Evolutionary conservation across 2,329 filamentous ascomycete genomes (phyloP).

Genomic region (Hypoxylon sp.): DNA sequence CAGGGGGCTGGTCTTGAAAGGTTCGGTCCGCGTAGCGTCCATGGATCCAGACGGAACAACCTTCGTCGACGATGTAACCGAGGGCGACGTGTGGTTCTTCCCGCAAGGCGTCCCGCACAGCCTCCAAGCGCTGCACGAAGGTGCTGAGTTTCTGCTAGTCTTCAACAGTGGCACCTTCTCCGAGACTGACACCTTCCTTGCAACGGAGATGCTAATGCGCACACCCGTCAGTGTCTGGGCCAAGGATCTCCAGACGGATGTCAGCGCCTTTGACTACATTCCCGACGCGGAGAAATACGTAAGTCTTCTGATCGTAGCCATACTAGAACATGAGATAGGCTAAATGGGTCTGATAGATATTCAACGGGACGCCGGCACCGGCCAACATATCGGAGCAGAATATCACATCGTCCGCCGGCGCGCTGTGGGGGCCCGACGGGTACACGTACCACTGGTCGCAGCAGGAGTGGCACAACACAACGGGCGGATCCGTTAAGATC

Average conservation of each 20-base stretch:
- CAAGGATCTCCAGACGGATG: constrained; percentile 60
- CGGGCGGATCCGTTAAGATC: constrained; percentile 67
- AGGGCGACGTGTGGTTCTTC: constrained; percentile 64
- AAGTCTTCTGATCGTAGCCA: constrained; percentile 17
- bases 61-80: constrained; percentile 57
- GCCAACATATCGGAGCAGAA: constrained; percentile 56
- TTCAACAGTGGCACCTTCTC: constrained; percentile 67
- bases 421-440: constrained; percentile 48
- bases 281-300: constrained; percentile 57
- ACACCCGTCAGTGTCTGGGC: constrained; percentile 62
- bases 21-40: constrained; percentile 59
- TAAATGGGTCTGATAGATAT: constrained; percentile 49
- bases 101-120: constrained; percentile 59
- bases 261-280: constrained; percentile 57
- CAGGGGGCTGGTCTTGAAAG: constrained; percentile 59
- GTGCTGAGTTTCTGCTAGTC: constrained; percentile 66
- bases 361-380: constrained; percentile 59
- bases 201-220: constrained; percentile 60
- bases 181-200: constrained; percentile 67
- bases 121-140: constrained; percentile 62
- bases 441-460: constrained; percentile 62
- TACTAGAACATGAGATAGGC: background rate
- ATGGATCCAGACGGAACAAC: constrained; percentile 60
- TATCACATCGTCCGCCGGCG: constrained; percentile 54
- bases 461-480: constrained; percentile 58